Base-by-base conservation (phyloP, 2,329 filamentous ascomycete genomes). In the Colletotrichum sp. region DNA sequence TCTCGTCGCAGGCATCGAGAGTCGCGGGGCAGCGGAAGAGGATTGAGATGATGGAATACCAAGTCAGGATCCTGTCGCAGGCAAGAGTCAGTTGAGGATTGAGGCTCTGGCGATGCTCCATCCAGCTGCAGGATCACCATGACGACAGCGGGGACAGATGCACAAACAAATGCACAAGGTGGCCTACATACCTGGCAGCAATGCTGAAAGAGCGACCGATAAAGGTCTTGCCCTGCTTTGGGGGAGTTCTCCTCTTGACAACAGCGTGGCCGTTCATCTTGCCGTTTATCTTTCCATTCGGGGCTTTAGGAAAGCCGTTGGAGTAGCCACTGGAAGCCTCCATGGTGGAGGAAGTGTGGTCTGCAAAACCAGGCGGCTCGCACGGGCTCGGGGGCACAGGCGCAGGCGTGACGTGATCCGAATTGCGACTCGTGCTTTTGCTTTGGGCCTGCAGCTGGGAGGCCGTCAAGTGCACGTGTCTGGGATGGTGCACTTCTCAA, bases 31-130 rank as follows among this genome's bases (percentile, higher is more conserved):
- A 99, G 75, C 93, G 91, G 82, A 99, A 94, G 73, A 96, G 84
- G 69, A 97, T 86, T 29, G 94, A 97, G 75, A 95, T 83, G 76
- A 98, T 92, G 43, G 92, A 89, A 82, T 97, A 98, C 96, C 96
- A 99, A 24, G 95, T 93, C 72, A 93, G 83, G 58, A 98, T 83
- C 79, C 96, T 96, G 76, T 5, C 43, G 43, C 43, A 21, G n/a
- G 29, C 16, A 21, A 43, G 16, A 58, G 67, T 74, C 31, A 64
- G 72, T 61, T 31, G 24, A 47, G 27, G 5, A 70, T 61, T 31
- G 24, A 47, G 27, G 34, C 33, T 59, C 15, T 67, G 16, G 34
- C 11, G 18, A 16, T 21, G 57, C 57, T 43, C 31, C 29, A 38
- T 43, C 6, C 21, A 55, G 29, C 16, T 47, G 47, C 54, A 64